Evolutionary conservation across 768 basidiomycete genomes (phyloP).

Genomic region (Suillus fuscotomentosus): DNA sequence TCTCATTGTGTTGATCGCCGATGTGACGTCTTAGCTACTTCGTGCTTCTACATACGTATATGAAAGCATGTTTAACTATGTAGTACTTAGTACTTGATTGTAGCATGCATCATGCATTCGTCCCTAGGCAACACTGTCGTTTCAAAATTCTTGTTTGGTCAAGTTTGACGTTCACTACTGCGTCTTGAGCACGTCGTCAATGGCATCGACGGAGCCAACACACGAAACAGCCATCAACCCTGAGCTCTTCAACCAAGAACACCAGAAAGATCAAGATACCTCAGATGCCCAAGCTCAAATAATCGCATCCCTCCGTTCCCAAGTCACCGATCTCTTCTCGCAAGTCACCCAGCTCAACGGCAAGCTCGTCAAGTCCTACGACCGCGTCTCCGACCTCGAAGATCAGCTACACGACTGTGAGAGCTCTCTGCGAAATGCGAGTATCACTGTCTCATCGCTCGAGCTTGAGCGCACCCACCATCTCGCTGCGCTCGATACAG

Average conservation of each 20-base stretch:
- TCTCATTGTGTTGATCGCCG: background rate
- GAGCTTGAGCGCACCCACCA: conserved; percentile 87
- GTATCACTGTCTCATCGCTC: conserved; percentile 71
- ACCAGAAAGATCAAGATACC: conserved; percentile 28
- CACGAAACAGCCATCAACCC: background rate
- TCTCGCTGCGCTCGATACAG: conserved; percentile 86
- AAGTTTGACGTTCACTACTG: background rate
- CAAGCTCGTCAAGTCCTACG: conserved; percentile 92
- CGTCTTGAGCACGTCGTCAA: background rate
- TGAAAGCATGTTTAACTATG: background rate
- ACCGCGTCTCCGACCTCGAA: conserved; percentile 89
- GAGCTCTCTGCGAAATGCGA: conserved; percentile 54
- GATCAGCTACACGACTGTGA: conserved; percentile 77
- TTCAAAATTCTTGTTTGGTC: background rate
- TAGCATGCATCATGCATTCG: background rate
- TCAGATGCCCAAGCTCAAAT: conserved; percentile 80
- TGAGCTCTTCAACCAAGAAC: conserved; percentile 14
- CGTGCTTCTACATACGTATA: background rate
- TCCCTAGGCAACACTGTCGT: background rate
- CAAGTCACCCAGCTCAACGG: conserved; percentile 89
- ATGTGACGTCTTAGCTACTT: background rate
- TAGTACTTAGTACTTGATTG: background rate
- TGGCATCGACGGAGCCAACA: background rate
- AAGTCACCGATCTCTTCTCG: conserved; percentile 83
- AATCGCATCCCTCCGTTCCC: conserved; percentile 74